phyloP scores from a whole-genome alignment of 495 filamentous ascomycete genomes.

The Neurospora sp. region DNA sequence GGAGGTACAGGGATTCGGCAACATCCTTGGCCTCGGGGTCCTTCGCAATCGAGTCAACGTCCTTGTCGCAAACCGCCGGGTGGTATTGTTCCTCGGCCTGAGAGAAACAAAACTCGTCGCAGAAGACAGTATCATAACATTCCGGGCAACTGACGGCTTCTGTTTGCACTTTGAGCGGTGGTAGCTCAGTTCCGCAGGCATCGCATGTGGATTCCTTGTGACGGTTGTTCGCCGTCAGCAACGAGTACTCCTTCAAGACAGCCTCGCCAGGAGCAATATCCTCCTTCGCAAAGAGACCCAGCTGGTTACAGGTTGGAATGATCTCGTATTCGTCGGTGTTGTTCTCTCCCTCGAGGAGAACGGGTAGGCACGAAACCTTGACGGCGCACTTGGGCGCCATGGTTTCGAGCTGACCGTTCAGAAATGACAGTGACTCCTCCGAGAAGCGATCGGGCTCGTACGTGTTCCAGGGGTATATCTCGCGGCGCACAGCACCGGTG shows the following conservation, averaged over 20 bases:
- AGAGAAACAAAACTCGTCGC: constrained; percentile 60
- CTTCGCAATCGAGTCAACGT: constrained; percentile 70
- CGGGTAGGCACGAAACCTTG: constrained; percentile 58
- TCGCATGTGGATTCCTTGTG: constrained; percentile 76
- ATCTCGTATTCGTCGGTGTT: constrained; percentile 33
- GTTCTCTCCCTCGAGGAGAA: constrained; percentile 43
- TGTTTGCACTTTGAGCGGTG: constrained; percentile 38
- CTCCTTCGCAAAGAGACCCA: constrained; percentile 79
- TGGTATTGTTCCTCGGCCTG: constrained; percentile 71
- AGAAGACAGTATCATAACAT: constrained; percentile 81
- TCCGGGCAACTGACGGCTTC: constrained; percentile 54
- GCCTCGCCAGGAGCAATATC: constrained; percentile 67
- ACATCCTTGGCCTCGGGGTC: constrained; percentile 63
- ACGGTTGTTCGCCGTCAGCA: constrained; percentile 73
- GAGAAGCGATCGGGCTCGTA: constrained; percentile 80
- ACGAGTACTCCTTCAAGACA: constrained; percentile 68
- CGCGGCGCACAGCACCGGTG: constrained; percentile 65
- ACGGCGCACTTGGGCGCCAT: constrained; percentile 66
- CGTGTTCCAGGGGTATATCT: constrained; percentile 89
- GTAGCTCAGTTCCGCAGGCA: constrained; percentile 71
- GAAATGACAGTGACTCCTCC: constrained; percentile 48
- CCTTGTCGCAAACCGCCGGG: constrained; percentile 73
- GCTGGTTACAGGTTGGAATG: constrained; percentile 54
- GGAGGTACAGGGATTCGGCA: constrained; percentile 66
- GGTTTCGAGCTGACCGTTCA: constrained; percentile 55